phyloP scores from a whole-genome alignment of 1,284 basidiomycete species.

The Entoloma clypeatum region DNA sequence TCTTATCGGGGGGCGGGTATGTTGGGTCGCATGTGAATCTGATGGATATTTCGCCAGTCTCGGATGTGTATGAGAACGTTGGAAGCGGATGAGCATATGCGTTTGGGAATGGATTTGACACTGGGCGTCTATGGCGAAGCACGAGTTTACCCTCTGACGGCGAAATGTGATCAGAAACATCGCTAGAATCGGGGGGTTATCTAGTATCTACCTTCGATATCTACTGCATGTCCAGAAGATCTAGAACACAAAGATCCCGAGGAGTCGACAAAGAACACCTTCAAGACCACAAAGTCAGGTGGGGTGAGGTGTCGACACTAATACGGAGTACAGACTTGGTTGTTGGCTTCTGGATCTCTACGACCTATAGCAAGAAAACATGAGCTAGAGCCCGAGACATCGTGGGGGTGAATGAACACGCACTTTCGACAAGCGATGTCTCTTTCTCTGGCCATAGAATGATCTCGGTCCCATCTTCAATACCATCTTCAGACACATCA shows the following conservation, averaged over 20 bases:
- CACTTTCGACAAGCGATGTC: constrained; percentile 70
- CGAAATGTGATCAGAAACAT: not conserved
- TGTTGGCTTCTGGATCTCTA: constrained; percentile 62
- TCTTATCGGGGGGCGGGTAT: constrained; percentile 41
- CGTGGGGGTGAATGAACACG: constrained; percentile 16
- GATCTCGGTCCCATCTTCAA: constrained; percentile 63
- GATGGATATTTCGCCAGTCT: constrained; percentile 56
- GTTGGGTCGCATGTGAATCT: constrained; percentile 60
- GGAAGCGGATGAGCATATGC: constrained; percentile 71
- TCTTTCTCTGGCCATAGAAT: constrained; percentile 71
- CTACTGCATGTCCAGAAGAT: constrained; percentile 75
- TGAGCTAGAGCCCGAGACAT: not conserved
- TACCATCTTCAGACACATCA: constrained; percentile 54
- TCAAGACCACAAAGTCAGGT: constrained; percentile 6
- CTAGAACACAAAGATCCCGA: constrained; percentile 71
- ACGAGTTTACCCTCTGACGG: constrained; percentile 47
- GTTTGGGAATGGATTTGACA: constrained; percentile 72
- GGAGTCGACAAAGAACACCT: constrained; percentile 80
- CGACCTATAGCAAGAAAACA: constrained; percentile 42
- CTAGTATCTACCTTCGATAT: constrained; percentile 56
- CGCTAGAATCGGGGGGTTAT: not conserved
- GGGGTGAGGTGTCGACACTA: constrained; percentile 5
- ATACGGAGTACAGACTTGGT: constrained; percentile 49
- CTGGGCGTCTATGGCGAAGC: constrained; percentile 68
- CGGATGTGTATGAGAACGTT: constrained; percentile 54